These are phyloP conservation scores for Boletus vermiculosoides DNA, from an alignment of 768 basidiomycete genomes.

Conservation along the genomic window DNA sequence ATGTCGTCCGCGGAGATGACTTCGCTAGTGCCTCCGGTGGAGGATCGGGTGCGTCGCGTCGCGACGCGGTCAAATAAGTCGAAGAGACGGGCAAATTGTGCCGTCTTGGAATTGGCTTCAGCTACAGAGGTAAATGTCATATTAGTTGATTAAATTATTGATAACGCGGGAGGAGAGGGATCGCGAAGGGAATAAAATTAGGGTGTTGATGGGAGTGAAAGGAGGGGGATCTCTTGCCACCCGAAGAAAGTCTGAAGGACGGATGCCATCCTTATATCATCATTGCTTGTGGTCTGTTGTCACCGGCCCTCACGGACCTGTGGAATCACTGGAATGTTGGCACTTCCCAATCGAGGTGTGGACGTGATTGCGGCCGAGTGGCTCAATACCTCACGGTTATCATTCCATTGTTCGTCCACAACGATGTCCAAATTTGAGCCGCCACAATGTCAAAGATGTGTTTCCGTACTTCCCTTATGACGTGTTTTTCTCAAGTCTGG, in stretches of 20 bases:
- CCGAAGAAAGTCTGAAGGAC: background rate
- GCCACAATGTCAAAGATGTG: background rate
- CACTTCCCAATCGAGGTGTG: slow-evolving; percentile 4
- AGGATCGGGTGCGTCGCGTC: slow-evolving; percentile 38
- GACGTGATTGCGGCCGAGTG: slow-evolving; percentile 23
- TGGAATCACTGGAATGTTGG: slow-evolving; percentile 1
- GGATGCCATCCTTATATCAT: slow-evolving; percentile 19
- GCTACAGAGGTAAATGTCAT: slow-evolving; percentile 23
- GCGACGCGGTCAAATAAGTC: slow-evolving; percentile 53
- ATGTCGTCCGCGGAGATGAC: slow-evolving; percentile 33
- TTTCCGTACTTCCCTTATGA: background rate
- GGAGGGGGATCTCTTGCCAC: slow-evolving; percentile 4
- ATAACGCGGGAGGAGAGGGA: background rate
- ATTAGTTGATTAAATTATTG: slow-evolving; percentile 7
- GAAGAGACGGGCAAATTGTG: slow-evolving; percentile 55
- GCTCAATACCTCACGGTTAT: slow-evolving; percentile 7
- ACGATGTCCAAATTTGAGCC: background rate
- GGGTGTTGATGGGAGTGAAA: background rate
- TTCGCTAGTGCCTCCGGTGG: slow-evolving; percentile 13
- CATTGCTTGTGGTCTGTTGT: slow-evolving; percentile 14
- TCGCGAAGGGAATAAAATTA: background rate
- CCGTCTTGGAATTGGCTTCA: slow-evolving; percentile 39
- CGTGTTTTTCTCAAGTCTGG: background rate
- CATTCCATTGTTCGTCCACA: slow-evolving; percentile 17
- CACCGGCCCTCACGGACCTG: background rate